These are phyloP conservation scores for Dendrobium huoshanense DNA, from an alignment of 106 monocot genomes.

Conservation along the genomic window DNA sequence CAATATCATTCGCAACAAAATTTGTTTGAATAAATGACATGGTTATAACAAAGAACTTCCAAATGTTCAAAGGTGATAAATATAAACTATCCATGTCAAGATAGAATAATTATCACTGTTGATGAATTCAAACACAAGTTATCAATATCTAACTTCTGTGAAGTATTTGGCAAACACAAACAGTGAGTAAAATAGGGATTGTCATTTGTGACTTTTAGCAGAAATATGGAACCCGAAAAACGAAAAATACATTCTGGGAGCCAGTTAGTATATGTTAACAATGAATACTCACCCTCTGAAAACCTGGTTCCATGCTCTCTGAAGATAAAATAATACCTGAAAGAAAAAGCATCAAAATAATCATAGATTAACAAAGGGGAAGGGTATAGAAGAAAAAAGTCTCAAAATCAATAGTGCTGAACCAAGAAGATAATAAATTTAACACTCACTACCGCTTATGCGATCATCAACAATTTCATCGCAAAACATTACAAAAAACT, in stretches of 20 bases:
- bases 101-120: not conserved
- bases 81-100: not conserved
- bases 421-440: not conserved
- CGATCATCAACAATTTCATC: not conserved
- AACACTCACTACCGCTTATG: not conserved
- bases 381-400: not conserved
- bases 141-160: not conserved
- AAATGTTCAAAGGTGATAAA: not conserved
- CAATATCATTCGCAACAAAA: not conserved
- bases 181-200: not conserved
- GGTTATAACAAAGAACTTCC: not conserved
- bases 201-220: not conserved
- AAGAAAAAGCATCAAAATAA: not conserved
- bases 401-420: not conserved
- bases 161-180: not conserved
- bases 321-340: constrained; percentile 42
- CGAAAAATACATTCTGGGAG: not conserved
- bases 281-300: constrained; percentile 37
- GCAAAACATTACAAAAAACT: not conserved
- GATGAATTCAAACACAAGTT: not conserved
- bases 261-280: not conserved
- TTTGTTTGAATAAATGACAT: not conserved
- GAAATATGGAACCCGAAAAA: not conserved
- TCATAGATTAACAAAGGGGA: not conserved
- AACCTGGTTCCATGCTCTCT: constrained; percentile 59